phyloP scores from a whole-genome alignment of 352 stramenopile genomes.

The Phytophthora chlamydospora region DNA sequence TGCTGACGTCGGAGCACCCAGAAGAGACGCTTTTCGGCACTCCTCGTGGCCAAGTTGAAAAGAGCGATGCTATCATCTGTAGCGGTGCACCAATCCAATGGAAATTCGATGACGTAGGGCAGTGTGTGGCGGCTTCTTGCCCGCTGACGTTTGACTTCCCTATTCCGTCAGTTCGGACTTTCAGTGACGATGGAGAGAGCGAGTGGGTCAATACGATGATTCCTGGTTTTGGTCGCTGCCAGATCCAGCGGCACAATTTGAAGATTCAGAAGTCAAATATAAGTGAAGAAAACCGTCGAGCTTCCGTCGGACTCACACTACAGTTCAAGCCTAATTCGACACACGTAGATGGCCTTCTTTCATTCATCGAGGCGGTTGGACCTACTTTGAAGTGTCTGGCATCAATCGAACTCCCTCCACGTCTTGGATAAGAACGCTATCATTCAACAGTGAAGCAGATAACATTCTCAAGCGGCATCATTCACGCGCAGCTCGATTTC shows the following conservation, averaged over 20 bases:
- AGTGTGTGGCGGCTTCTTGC: not conserved
- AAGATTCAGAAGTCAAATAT: too few species aligned
- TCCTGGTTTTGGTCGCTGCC: constrained; percentile 13
- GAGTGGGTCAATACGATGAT: constrained; percentile 11
- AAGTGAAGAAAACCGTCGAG: too few species aligned
- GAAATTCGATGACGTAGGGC: not conserved
- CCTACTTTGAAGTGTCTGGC: too few species aligned
- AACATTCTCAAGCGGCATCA: not conserved
- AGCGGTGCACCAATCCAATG: constrained; percentile 5
- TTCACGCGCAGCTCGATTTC: constrained; percentile 6
- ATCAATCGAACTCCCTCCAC: not conserved
- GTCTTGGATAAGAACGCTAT: constrained; percentile 4
- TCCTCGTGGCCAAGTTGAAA: constrained; percentile 1
- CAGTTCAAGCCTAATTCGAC: too few species aligned
- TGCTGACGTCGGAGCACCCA: not conserved
- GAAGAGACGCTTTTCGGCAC: too few species aligned
- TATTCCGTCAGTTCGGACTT: constrained; percentile 1
- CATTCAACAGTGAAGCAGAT: constrained; percentile 14
- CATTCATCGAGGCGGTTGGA: too few species aligned
- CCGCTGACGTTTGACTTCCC: not conserved
- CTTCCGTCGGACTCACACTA: too few species aligned
- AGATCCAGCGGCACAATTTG: constrained; percentile 1
- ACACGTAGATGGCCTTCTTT: too few species aligned
- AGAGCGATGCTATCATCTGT: not conserved
- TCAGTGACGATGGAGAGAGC: constrained; percentile 7